Evolutionary conservation across 176 grass and related monocot species (phyloP), one percentile per base, ranked within the genome.

Genomic region (Microstegium vimineum): DNA sequence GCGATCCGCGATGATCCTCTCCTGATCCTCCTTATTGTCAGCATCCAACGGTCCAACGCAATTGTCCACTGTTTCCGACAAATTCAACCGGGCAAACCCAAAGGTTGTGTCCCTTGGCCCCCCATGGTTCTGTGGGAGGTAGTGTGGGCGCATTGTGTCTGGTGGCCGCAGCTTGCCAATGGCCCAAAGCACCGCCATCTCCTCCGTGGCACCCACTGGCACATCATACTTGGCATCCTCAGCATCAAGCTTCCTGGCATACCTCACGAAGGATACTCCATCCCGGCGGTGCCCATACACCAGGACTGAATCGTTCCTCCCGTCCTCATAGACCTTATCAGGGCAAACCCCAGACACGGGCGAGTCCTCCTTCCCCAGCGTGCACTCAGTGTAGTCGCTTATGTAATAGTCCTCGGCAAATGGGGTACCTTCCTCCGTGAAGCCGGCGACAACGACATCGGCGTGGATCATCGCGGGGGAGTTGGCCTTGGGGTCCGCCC

Each of bases 331-430:
- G 68, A 91, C 90, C 9, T 71, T 88, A 80, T 99, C 97, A 0
- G 97, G 97, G 74, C 97, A 99, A 5, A 99, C 97, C 10, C 97
- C 93, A 11, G 89, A 69, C 10, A 90, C 85, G 0, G 89, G 89
- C 27, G 36, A 32, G 67, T 43, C 97, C 34, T 94, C 93, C 57
- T 90, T 91, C 45, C 87, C 86, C 47, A 93, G 27, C 6, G 85
- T 80, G 74, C 97, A 99, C 70, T 99, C 97, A 2, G 77, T 87
- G 77, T 92, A 99, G 69, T 90, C 84, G 8, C 87, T 92, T 38
- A 96, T 99, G 87, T 90, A 99, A 81, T 96, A 99, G 31, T 99
- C 97, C 72, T 99, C 97, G 1, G 93, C 85, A 74, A 99, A 96
- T 10, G 97, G 97, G 49, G 83, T 80, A 77, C 91, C 97, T 85